Base-by-base conservation (phyloP, 2,329 filamentous ascomycete genomes). In the Colletotrichum cuscutae region DNA sequence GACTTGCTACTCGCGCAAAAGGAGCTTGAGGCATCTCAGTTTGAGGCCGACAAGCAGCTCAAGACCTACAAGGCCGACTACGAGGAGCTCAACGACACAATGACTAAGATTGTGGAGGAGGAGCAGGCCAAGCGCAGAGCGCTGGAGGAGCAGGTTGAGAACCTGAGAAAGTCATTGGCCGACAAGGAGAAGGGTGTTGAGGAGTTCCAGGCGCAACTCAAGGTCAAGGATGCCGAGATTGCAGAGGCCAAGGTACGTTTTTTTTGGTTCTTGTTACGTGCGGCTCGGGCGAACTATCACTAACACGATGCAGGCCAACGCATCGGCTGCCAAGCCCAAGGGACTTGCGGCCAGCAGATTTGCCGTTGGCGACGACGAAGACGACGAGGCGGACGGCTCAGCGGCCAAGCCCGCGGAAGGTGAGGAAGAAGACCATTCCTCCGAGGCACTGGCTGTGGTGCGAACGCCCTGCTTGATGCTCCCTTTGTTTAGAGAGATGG, bases 391-490 rank as follows among this genome's bases (percentile, higher is more conserved):
- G 62, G 78, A 79, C 68, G 78, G 76, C 61, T 80, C 81, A 75
- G 78, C 80, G 58, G 76, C 82, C 76, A 81, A 82, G 68, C 79
- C 79, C 61, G 78, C 81, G 68, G 87, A 88, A 89, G 89, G 88
- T 89, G 89, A 91, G 89, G 84, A 84, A 80, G 86, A 89, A 78
- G 90, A 92, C 80, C 84, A 89, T 85, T 90, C 89, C 82, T 92
- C 90, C 80, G 85, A 87, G 80, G 90, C 90, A 82, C 86, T 92
- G 83, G 90, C 90, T 84, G 89, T 88, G 90, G 90, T 92, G 88
- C 87, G 90, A 85, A 79, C 82, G 81, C 83, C 86, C 86, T 85
- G 82, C 80, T 83, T 85, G 81, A 81, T 81, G 79, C 78, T 80
- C 80, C 78, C 80, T 76, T 77, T 77, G 78, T 76, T 77, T 72